These are phyloP conservation scores for Arabidopsis arenosa DNA, from an alignment of 345 rosid species.

Conservation along the genomic window DNA sequence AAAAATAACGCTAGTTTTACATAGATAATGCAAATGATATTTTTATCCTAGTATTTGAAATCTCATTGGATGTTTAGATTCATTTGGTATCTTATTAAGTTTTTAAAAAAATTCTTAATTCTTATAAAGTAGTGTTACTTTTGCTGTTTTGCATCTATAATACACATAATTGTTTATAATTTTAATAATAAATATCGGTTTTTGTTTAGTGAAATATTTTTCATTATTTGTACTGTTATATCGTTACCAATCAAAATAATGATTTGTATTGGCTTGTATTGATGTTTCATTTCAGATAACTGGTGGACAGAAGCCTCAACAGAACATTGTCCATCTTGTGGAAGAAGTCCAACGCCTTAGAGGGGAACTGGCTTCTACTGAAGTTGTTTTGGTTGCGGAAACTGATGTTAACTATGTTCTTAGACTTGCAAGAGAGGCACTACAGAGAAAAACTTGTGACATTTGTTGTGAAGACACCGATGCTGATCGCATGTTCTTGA, in stretches of 20 bases:
- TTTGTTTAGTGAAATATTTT: no score
- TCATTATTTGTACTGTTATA: no score
- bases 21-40: no score
- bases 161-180: no score
- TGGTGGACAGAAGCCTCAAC: neutral
- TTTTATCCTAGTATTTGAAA: neutral
- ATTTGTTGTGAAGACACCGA: constrained; percentile 64
- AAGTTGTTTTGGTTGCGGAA: constrained; percentile 40
- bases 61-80: neutral
- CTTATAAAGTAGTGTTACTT: no score
- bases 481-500: constrained; percentile 50
- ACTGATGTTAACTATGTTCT: constrained; percentile 53
- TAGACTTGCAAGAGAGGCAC: constrained; percentile 61
- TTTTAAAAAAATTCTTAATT: no score
- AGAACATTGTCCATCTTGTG: constrained; percentile 41
- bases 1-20: no score
- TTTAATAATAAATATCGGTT: no score
- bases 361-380: neutral
- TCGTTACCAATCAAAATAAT: no score
- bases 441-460: constrained; percentile 51
- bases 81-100: neutral
- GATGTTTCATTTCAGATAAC: constrained; percentile 1
- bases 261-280: neutral
- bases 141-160: no score
- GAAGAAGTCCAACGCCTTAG: neutral